phyloP scores from a whole-genome alignment of 2,329 filamentous ascomycete species.

The Magnaporthiopsis rhizophila region DNA sequence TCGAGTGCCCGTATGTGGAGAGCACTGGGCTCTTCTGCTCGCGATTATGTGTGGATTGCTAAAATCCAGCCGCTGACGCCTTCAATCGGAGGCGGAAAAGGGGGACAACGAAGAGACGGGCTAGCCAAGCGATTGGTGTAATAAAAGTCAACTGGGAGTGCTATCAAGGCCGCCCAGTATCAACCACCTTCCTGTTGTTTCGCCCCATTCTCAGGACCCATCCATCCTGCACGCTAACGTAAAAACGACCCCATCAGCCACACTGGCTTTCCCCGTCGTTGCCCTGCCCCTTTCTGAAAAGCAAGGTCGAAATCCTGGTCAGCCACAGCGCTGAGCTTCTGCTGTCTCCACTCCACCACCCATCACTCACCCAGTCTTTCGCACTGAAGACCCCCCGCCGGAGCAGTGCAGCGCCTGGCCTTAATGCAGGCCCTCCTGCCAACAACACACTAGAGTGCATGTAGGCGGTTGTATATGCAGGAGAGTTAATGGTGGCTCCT shows the following conservation, averaged over 20 bases:
- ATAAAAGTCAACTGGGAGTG: constrained; percentile 5
- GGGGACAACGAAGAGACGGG: not conserved
- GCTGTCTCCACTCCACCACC: not conserved
- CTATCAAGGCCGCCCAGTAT: not conserved
- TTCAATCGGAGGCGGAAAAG: not conserved
- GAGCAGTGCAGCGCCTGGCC: too few relatives aligned
- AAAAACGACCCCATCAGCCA: not conserved
- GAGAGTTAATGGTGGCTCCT: not conserved
- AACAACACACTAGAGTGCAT: not conserved
- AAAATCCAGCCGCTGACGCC: not conserved
- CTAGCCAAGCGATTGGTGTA: constrained; percentile 2
- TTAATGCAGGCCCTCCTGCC: not conserved
- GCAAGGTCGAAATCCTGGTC: not conserved
- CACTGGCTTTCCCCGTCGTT: too few relatives aligned
- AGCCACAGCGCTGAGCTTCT: not conserved
- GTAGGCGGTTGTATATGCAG: not conserved
- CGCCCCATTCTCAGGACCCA: not conserved
- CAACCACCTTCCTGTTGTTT: not conserved
- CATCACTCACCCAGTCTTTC: too few relatives aligned
- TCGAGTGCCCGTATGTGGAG: not conserved
- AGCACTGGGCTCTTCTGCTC: not conserved
- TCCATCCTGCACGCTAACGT: not conserved
- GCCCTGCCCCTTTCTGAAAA: not conserved
- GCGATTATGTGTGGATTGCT: not conserved
- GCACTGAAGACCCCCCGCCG: too few relatives aligned